phyloP scores from a whole-genome alignment of 306 rosid genomes.

The Parietaria judaica region DNA sequence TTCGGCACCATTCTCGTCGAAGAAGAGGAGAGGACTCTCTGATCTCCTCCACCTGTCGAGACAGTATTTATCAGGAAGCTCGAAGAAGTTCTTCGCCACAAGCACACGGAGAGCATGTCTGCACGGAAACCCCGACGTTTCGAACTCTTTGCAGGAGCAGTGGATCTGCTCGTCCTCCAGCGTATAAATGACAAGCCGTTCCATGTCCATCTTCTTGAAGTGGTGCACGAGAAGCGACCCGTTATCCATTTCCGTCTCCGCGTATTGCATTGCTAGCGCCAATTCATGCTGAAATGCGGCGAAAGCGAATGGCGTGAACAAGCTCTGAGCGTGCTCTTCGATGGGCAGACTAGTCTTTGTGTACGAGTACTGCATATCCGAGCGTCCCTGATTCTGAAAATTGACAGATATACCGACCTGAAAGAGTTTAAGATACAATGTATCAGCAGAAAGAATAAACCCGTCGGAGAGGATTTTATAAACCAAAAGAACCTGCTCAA shows the following conservation, averaged over 20 bases:
- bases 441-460: conserved; percentile 9
- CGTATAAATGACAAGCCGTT: conserved; percentile 62
- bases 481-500: conserved; percentile 60
- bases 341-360: conserved; percentile 72
- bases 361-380: conserved; percentile 52
- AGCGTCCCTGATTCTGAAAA: conserved; percentile 47
- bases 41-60: conserved; percentile 58
- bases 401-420: conserved; percentile 68
- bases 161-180: conserved; percentile 68
- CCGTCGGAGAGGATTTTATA: not conserved
- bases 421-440: conserved; percentile 21
- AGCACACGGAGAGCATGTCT: conserved; percentile 72
- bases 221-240: conserved; percentile 68
- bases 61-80: conserved; percentile 75
- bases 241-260: conserved; percentile 62
- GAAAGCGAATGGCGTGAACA: conserved; percentile 80
- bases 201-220: conserved; percentile 69
- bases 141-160: conserved; percentile 95
- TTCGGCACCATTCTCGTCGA: conserved; percentile 32
- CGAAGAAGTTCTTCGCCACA: conserved; percentile 67
- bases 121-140: conserved; percentile 80
- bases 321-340: conserved; percentile 74
- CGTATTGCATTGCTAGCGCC: conserved; percentile 71
- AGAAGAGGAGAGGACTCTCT: conserved; percentile 45
- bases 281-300: conserved; percentile 73